Evolutionary conservation across 2,329 filamentous ascomycete species (phyloP), one percentile per base, ranked within the genome.

Genomic region (Fusarium camptoceras): DNA sequence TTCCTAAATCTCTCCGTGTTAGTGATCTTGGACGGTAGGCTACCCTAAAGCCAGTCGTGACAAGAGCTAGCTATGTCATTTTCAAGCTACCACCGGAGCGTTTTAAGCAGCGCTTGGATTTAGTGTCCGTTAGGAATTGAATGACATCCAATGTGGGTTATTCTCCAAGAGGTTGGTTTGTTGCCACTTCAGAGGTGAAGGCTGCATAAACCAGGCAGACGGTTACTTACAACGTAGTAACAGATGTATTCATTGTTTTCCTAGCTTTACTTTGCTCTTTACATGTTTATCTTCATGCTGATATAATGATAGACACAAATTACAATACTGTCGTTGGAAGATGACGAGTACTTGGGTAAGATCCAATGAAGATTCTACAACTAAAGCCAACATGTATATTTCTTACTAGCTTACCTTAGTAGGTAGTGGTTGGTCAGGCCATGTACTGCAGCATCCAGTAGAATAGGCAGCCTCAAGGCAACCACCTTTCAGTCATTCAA

Each of bases 391-490:
- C 49, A 25, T 9, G 16, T 53, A 27, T 11, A 37, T 22, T 39
- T 24, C 25, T 20, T 47, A 25, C 14, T 47, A 24, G 20, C 20
- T 24, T 7, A n/a, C n/a, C n/a, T n/a, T n/a, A n/a, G n/a, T n/a
- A n/a, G n/a, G n/a, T n/a, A 43, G 41, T 43, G 41, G 41, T 43
- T 43, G 41, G 41, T 6, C 20, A 18, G 22, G 22, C 16, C 12
- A 47, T 20, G 30, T 34, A 49, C 47, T 11, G 48, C 39, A 50
- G 58, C 22, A 42, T 65, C 18, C 34, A 37, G 18, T 37, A 28
- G 22, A 41, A 22, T 43, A 46, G 41, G 68, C 56, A 64, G 59
- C 68, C 68, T 71, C 67, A 70, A 70, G 66, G 67, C 67, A 70
- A 68, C 67, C 67, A 59, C 48, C 27, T 39, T 25, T 41, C 55